Conservation (phyloP, 306 rosid genomes). For the Astragalus membranaceus region DNA sequence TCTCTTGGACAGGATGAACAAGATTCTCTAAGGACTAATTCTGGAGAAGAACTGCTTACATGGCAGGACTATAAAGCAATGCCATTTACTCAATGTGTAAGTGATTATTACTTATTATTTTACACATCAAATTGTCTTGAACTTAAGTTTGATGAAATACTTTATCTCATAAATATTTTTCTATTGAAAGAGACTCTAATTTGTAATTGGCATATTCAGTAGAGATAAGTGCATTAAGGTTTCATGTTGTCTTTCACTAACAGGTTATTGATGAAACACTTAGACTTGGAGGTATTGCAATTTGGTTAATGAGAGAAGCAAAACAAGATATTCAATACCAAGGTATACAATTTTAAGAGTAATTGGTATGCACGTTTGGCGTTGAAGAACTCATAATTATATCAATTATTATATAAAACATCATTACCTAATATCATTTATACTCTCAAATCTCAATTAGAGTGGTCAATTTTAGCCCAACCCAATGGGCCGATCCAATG, state of each 20-base stretch:
- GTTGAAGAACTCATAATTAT: neutral
- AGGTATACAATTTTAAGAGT: conserved; percentile 34
- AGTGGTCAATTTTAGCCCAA: too few relatives aligned
- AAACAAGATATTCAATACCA: conserved; percentile 72
- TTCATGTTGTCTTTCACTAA: neutral
- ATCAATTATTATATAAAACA: neutral
- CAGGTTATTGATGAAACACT: conserved; percentile 94
- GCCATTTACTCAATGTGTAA: conserved; percentile 91
- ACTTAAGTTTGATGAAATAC: conserved; percentile 5
- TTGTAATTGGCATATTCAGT: neutral
- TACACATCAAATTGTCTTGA: neutral
- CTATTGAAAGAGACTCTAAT: neutral
- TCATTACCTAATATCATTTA: neutral
- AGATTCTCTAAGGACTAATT: conserved; percentile 35
- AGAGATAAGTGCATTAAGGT: neutral
- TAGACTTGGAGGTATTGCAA: conserved; percentile 87
- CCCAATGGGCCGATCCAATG: too few relatives aligned
- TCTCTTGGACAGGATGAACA: conserved; percentile 68
- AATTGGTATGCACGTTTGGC: neutral
- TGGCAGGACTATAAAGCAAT: conserved; percentile 86
- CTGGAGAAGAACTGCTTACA: conserved; percentile 49
- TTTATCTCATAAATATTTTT: neutral
- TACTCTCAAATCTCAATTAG: neutral
- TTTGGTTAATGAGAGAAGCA: conserved; percentile 94
- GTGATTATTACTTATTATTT: conserved; percentile 8